A percentile compares a stretch with the other conserved stretches of the same genome.
phyloP scores from a whole-genome alignment of 345 rosid genomes.

The Pugionium dolabratum region DNA sequence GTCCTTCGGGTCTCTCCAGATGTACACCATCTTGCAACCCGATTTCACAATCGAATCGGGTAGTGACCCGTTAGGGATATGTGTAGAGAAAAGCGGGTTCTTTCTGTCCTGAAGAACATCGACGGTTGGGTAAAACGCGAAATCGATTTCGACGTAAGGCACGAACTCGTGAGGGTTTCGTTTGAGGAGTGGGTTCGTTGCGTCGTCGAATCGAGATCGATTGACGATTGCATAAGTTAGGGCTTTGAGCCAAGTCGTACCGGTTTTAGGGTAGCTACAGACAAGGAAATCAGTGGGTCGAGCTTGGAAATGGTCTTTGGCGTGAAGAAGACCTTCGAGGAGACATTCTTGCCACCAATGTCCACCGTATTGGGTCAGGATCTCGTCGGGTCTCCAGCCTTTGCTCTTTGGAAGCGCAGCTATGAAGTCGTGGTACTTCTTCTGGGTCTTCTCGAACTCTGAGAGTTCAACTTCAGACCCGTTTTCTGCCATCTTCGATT shows the following conservation, averaged over 20 bases:
- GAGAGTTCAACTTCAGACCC: constrained; percentile 25
- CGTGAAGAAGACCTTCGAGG: constrained; percentile 42
- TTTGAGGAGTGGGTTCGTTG: constrained; percentile 32
- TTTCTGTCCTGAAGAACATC: constrained; percentile 36
- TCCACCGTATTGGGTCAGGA: constrained; percentile 27
- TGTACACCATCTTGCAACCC: constrained; percentile 43
- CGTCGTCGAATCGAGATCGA: constrained; percentile 31
- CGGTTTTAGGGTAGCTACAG: constrained; percentile 46
- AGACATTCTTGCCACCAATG: constrained; percentile 46
- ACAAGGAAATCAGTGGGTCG: constrained; percentile 40
- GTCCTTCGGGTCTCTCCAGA: constrained; percentile 44
- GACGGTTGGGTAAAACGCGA: constrained; percentile 40
- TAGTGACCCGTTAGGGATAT: constrained; percentile 33
- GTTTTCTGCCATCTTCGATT: constrained; percentile 23
- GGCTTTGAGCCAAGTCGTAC: constrained; percentile 49
- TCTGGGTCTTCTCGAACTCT: constrained; percentile 39
- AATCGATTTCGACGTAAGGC: constrained; percentile 45
- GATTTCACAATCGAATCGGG: constrained; percentile 37
- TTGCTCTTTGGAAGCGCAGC: constrained; percentile 34
- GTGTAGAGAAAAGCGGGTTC: constrained; percentile 43
- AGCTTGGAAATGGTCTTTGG: constrained; percentile 40
- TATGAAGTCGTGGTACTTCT: constrained; percentile 36
- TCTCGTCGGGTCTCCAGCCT: constrained; percentile 44
- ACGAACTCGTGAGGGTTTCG: constrained; percentile 46
- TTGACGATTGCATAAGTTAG: constrained; percentile 38